These are phyloP conservation scores for Flaveria brownii DNA, from an alignment of 129 eudicot species.

Conservation along the genomic window DNA sequence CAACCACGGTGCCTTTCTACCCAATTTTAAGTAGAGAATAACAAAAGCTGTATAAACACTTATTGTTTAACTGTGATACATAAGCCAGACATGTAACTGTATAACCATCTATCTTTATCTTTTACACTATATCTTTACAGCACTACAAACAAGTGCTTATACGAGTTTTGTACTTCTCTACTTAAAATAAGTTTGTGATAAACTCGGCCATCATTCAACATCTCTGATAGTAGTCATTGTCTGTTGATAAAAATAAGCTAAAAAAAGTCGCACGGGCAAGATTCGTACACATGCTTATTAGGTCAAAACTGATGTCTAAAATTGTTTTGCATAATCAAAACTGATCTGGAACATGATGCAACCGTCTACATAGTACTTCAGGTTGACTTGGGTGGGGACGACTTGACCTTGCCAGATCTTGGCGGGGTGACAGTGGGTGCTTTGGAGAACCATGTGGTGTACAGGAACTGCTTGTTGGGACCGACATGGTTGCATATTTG, in stretches of 20 bases:
- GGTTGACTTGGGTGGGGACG: constrained; percentile 43
- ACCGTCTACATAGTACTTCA: constrained; percentile 22
- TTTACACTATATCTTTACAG: background rate
- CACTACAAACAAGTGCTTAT: background rate
- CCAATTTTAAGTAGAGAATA: too few relatives aligned
- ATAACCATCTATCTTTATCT: background rate
- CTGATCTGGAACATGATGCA: constrained; percentile 16
- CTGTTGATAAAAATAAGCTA: background rate
- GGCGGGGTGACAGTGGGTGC: constrained; percentile 47
- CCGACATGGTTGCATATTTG: constrained; percentile 91
- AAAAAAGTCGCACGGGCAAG: background rate
- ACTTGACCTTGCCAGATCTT: constrained; percentile 34
- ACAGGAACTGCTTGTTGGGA: constrained; percentile 77
- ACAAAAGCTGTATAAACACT: too few relatives aligned
- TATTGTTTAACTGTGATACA: background rate
- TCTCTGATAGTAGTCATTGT: background rate
- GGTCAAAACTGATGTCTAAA: constrained; percentile 22
- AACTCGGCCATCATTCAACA: background rate
- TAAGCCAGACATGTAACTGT: too few relatives aligned
- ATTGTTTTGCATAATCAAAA: constrained; percentile 15
- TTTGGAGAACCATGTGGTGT: constrained; percentile 90
- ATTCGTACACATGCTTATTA: constrained; percentile 16
- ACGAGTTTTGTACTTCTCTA: background rate
- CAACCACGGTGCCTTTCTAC: background rate
- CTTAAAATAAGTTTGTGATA: background rate